A percentile compares a stretch with the other conserved stretches of the same genome.
Conservation (phyloP, 257 asterid genomes). For the Jacaranda copaia region DNA sequence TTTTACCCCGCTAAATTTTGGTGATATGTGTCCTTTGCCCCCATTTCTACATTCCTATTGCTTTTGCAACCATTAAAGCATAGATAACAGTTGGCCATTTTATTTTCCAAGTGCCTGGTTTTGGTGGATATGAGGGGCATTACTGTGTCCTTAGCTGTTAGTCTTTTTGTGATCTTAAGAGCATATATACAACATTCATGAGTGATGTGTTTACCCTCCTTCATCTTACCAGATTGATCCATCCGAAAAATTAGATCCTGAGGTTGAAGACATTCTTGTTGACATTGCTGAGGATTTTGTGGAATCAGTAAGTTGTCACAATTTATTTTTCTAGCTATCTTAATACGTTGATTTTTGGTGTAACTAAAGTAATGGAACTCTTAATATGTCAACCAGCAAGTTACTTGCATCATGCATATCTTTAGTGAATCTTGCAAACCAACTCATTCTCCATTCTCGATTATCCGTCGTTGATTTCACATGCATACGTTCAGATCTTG, state of each 20-base stretch:
- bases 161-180: slow-evolving; percentile 1
- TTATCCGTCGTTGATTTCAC: slow-evolving; percentile 13
- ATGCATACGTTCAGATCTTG: not conserved
- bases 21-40: not conserved
- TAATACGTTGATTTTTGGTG: not conserved
- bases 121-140: not conserved
- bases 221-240: slow-evolving; percentile 76
- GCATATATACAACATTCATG: not conserved
- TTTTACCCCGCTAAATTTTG: not conserved
- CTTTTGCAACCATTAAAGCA: not conserved
- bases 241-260: slow-evolving; percentile 82
- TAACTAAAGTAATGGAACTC: slow-evolving; percentile 20
- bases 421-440: slow-evolving; percentile 4
- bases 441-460: not conserved
- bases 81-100: not conserved
- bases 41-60: not conserved
- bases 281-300: slow-evolving; percentile 94
- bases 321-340: slow-evolving; percentile 9
- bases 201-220: slow-evolving; percentile 34
- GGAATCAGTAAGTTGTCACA: slow-evolving; percentile 79
- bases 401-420: slow-evolving; percentile 16
- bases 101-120: not conserved
- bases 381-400: not conserved
- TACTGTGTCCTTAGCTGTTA: slow-evolving; percentile 9
- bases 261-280: slow-evolving; percentile 81